Base-by-base conservation (phyloP, 2,329 filamentous ascomycete genomes). In the Aspergillus arachidicola region DNA sequence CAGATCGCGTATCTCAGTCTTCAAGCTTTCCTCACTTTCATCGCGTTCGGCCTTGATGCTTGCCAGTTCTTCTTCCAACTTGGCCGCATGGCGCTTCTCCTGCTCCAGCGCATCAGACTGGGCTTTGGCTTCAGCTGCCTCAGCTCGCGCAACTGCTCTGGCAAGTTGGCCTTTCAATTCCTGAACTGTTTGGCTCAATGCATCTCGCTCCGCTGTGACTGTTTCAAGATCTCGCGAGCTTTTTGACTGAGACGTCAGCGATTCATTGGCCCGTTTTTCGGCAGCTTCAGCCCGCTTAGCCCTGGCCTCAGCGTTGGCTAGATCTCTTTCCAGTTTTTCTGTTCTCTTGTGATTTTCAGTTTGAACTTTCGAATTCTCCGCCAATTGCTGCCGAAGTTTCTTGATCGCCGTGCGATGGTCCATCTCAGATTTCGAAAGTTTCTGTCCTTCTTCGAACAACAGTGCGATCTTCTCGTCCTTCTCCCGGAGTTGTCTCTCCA, bases 371-470 rank as follows among this genome's bases (percentile, higher is more conserved):
- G 82, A 82, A 54, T 81, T 83, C 55, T 87, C 85, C 12, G 75
- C 68, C 16, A 81, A 72, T 68, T 86, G 84, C 56, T 81, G 75
- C 16, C 86, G 83, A 63, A 98, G 79, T 72, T 92, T 94, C 77
- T 95, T 96, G 71, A 98, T 91, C 4, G 90, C 89, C 6, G 87
- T 87, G 64, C 94, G 85, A 67, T 96, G 89, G 72, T 93, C 93
- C 77, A 97, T 87, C 75, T 99, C 95, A 0, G 87, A 91, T 70
- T 90, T 91, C 1, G 93, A 94, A 10, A 98, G 84, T 68, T 91
- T 93, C 71, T 95, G 91, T 0, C 96, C 95, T 80, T 99, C 95
- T 70, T 96, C 90, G 84, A 99, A 91, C 14, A 99, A 82, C 54
- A 94, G 81, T 3, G 94, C 92, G 71, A 98, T 96, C 75, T 92